Evolutionary conservation across 495 filamentous ascomycete genomes (phyloP), one percentile per base, ranked within the genome.

Genomic region (Podospora didyma): DNA sequence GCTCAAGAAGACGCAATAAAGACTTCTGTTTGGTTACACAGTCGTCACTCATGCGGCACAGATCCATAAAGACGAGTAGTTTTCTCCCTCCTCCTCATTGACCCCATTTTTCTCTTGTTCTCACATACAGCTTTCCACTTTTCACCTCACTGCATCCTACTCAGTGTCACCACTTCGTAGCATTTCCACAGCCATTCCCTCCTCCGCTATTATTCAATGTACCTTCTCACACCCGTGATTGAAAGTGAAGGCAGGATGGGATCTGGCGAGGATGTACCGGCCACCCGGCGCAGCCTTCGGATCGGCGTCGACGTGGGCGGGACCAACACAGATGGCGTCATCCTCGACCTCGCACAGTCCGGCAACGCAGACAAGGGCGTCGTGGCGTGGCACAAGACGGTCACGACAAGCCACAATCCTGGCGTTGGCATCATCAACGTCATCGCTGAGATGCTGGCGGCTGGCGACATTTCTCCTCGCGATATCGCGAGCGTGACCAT

Each of bases 301-400:
- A 76, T 76, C 49, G 73, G 73, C 28, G 68, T 76, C 51, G 73
- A 80, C 53, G 77, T 80, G 10, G 77, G 76, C 47, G 81, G 83
- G 26, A 86, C 83, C 41, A 87, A 86, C 58, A 86, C 83, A 2
- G 83, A 86, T 57, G 80, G 77, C 22, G 83, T 82, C 9, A 69
- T 83, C 37, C 69, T 86, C 46, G 76, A 86, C 57, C 77, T 74
- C 42, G 70, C 58, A n/a, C 67, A 59, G 35, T 67, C 64, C n/a
- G 66, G 65, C 16, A 60, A 64, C 1, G 64, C 63, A 17, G 66
- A 70, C 34, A 70, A 72, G 46, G 78, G 75, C 35, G 76, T 85
- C 37, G 57, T 80, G 17, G 77, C 79, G 9, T 79, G 76, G 65
- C 68, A 74, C 62, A 85, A 86, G 66, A 76, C 82, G 0, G 75